Evolutionary conservation across 768 basidiomycete species (phyloP).

Genomic region (Boletus coccyginus): DNA sequence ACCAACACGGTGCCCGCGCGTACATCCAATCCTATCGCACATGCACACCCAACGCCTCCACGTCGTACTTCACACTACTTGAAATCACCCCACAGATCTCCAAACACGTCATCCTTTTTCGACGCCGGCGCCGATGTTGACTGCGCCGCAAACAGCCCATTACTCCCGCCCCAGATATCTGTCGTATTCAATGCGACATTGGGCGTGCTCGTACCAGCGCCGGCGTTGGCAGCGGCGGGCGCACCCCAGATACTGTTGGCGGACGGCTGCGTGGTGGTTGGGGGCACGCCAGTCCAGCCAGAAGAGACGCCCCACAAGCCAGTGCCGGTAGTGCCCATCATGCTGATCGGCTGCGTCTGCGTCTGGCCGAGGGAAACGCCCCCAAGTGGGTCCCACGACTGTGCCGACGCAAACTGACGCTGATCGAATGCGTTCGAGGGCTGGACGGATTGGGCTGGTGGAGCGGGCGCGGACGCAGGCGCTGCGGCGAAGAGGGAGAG

Average conservation of each 20-base stretch:
- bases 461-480: constrained; percentile 31
- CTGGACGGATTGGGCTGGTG: constrained; percentile 24
- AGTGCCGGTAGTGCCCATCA: constrained; percentile 52
- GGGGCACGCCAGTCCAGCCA: constrained; percentile 49
- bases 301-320: constrained; percentile 68
- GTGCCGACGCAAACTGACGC: constrained; percentile 34
- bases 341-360: constrained; percentile 38
- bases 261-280: constrained; percentile 23
- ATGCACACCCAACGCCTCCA: too few relatives aligned
- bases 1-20: too few relatives aligned
- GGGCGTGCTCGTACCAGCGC: constrained; percentile 2
- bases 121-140: constrained; percentile 30
- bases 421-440: constrained; percentile 33
- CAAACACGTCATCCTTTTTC: constrained; percentile 79
- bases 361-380: constrained; percentile 4
- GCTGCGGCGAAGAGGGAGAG: constrained; percentile 71
- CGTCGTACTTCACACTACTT: constrained; percentile 41
- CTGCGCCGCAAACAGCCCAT: constrained; percentile 32
- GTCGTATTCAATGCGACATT: constrained; percentile 36
- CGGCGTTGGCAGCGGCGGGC: not conserved
- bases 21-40: too few relatives aligned
- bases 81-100: constrained; percentile 82
- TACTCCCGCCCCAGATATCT: constrained; percentile 58
- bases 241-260: constrained; percentile 37
- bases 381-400: constrained; percentile 26